Percentiles rank a stretch among this genome's conserved stretches.
These are phyloP conservation scores for Colletotrichum kahawae DNA, from an alignment of 2,329 filamentous ascomycete genomes.

Conservation along the genomic window DNA sequence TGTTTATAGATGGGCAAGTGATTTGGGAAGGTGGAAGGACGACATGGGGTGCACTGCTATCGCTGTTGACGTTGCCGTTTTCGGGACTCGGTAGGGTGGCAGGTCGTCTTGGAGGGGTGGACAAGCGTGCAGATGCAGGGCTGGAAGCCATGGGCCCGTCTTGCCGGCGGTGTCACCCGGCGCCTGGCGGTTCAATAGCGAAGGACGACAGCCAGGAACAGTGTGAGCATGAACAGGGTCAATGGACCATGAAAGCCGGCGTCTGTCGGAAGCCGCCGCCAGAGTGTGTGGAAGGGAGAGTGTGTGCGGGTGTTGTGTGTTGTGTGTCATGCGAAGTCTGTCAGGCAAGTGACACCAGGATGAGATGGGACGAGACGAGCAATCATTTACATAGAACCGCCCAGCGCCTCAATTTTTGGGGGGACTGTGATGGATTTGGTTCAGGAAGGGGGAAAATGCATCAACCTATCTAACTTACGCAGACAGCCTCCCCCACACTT, in stretches of 20 bases:
- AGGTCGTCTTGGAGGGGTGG: constrained; percentile 58
- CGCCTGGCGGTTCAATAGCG: neutral
- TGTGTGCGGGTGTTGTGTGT: neutral
- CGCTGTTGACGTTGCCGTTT: constrained; percentile 4
- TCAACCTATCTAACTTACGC: neutral
- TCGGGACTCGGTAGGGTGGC: constrained; percentile 64
- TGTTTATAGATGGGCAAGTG: constrained; percentile 7
- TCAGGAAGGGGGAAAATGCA: neutral
- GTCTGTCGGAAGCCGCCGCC: too few species aligned
- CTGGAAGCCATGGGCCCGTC: constrained; percentile 58
- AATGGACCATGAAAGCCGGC: too few species aligned
- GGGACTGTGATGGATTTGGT: neutral
- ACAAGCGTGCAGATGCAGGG: constrained; percentile 31
- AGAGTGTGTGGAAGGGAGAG: neutral
- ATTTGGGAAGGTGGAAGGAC: neutral
- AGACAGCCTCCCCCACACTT: neutral
- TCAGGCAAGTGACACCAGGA: neutral
- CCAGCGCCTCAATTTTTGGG: neutral
- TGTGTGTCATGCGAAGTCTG: neutral
- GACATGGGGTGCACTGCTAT: constrained; percentile 12
- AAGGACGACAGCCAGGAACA: neutral
- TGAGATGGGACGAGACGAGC: constrained; percentile 2
- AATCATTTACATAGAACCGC: neutral
- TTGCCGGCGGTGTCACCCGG: neutral
- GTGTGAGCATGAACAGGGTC: neutral